Conservation (phyloP, 1,284 basidiomycete species). For the Apiotrichum porosum region DNA sequence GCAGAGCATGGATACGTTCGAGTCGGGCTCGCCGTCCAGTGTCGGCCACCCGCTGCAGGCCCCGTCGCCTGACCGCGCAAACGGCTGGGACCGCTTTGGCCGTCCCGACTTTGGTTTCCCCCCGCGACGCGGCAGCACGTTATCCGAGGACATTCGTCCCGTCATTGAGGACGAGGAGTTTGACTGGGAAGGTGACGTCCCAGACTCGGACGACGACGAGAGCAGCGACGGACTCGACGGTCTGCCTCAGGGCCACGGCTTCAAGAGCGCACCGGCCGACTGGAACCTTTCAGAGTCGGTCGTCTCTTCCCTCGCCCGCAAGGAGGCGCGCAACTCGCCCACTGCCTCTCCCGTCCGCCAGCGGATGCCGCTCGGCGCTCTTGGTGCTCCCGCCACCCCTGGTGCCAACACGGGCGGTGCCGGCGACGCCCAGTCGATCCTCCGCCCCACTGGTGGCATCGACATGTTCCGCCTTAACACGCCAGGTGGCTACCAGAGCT, state of each 20-base stretch:
- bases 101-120: conserved; percentile 8
- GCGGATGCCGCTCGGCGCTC: neutral
- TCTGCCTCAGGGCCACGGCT: conserved; percentile 12
- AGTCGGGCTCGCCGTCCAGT: conserved; percentile 23
- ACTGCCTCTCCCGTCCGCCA: conserved; percentile 7
- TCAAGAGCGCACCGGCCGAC: conserved; percentile 18
- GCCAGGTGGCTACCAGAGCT: too few relatives aligned
- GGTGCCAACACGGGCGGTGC: neutral
- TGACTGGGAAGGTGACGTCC: conserved; percentile 36
- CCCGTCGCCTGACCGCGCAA: conserved; percentile 3
- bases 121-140: conserved; percentile 25
- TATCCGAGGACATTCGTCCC: conserved; percentile 24
- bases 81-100: conserved; percentile 17
- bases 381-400: conserved; percentile 1
- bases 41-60: neutral
- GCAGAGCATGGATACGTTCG: conserved; percentile 26
- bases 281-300: conserved; percentile 11
- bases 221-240: conserved; percentile 3
- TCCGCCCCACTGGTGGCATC: conserved; percentile 1
- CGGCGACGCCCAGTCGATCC: neutral
- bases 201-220: conserved; percentile 18
- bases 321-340: conserved; percentile 2
- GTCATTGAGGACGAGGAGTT: conserved; percentile 33
- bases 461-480: conserved; percentile 3
- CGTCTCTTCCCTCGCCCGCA: neutral